Percentiles rank a stretch among this genome's conserved stretches.
These are phyloP conservation scores for Leccinum subgranulosum DNA, from an alignment of 768 basidiomycete species.

Conservation along the genomic window DNA sequence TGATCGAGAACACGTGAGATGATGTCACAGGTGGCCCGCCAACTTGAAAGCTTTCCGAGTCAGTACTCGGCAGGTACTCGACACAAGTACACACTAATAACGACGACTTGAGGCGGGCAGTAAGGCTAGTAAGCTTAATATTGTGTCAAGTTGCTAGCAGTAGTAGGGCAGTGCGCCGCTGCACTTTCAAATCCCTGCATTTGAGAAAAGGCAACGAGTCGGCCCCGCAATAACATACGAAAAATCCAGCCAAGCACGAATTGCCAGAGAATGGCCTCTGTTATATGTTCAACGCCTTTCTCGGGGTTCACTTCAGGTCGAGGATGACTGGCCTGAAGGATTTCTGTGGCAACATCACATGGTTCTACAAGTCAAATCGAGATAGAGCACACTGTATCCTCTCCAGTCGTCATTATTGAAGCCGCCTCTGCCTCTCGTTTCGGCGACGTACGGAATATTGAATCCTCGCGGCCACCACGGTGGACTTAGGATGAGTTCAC, in stretches of 20 bases:
- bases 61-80: not conserved
- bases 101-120: not conserved
- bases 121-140: too few relatives aligned
- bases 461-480: not conserved
- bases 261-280: not conserved
- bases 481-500: conserved; percentile 14
- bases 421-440: not conserved
- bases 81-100: not conserved
- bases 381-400: not conserved
- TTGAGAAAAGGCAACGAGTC: too few relatives aligned
- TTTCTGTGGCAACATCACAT: not conserved
- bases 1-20: conserved; percentile 21
- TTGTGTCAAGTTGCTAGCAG: too few relatives aligned
- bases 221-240: too few relatives aligned
- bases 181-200: too few relatives aligned
- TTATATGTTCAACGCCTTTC: not conserved
- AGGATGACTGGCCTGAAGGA: not conserved
- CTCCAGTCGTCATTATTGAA: not conserved
- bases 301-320: not conserved
- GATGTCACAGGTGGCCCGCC: conserved; percentile 13
- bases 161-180: too few relatives aligned
- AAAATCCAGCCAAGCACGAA: too few relatives aligned
- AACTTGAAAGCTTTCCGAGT: not conserved
- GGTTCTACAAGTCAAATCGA: not conserved
- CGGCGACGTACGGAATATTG: not conserved